Evolutionary conservation across 192 early-diverging fungal species (phyloP), one percentile per base, ranked within the genome.

Genomic region (Coemansia umbellata): DNA sequence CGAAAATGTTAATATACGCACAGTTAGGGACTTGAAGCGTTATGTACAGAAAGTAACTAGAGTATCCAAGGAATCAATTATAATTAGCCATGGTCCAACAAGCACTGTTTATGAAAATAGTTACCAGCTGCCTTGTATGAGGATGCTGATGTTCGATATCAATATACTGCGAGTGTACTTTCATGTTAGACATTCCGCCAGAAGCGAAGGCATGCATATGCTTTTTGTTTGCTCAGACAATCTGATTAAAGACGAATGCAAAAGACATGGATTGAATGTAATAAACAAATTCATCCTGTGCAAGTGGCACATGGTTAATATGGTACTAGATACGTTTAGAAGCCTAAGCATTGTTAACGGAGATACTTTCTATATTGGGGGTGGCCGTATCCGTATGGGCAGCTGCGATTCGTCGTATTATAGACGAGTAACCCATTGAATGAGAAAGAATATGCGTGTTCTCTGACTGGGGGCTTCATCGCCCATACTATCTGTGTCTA

Each of bases 141-240:
- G 10, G 26, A n/a, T 3, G 0, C 24, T 5, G 10, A 26, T 13
- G 5, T 28, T 45, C 1, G 43, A 45, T 8, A 14, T 45, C 11
- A 45, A 28, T 26, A 13, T 45, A 4, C 24, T 45, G 43, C 43
- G 43, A 3, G 43, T 45, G 43, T 45, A 45, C n/a, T 45, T 45
- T 28, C 28, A 22, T 6, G 4, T 45, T 26, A 24, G 24, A 26
- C 43, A 45, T 14, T 45, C 43, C 14, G 24, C 8, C 43, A 45
- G 21, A 27, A 45, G 43, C 3, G 28, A n/a, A 6, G 43, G 43
- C 2, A n/a, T 15, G 3, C 21, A 45, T n/a, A 45, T 14, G 14
- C 24, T 26, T 8, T 45, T 27, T 45, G 43, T 45, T 22, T 28
- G 43, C 43, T 27, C 24, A 14, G 8, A 26, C n/a, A 45, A 19